Evolutionary conservation across 805 yeast genomes (phyloP).

Genomic region (Kazachstania kunashirensis): DNA sequence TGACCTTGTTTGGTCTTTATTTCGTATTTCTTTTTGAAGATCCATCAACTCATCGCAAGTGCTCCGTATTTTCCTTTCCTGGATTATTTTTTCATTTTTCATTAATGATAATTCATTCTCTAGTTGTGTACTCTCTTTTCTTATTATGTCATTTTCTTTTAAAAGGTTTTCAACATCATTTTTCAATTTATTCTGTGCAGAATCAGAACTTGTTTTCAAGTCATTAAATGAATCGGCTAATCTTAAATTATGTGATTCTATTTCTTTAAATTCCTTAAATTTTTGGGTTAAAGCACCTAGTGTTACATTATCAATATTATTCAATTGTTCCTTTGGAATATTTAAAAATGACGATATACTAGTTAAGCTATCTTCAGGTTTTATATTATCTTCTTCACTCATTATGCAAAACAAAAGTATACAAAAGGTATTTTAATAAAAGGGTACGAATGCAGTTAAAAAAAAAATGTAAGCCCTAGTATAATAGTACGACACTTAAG

Average conservation of each 20-base stretch:
- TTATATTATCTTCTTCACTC: neutral
- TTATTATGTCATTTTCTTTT: constrained; percentile 16
- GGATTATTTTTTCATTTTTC: constrained; percentile 9
- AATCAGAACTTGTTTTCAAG: constrained; percentile 5
- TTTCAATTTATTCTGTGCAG: constrained; percentile 28
- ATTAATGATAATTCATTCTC: constrained; percentile 15
- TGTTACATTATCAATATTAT: neutral
- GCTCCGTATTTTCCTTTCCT: constrained; percentile 6
- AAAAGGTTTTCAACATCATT: constrained; percentile 21
- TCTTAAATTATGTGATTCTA: neutral
- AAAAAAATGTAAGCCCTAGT: no score
- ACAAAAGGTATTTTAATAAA: no score
- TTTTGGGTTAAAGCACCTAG: neutral
- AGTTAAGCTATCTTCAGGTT: neutral
- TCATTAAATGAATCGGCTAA: neutral
- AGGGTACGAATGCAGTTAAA: no score
- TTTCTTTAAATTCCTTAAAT: neutral
- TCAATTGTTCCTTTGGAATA: neutral
- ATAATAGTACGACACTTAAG: no score
- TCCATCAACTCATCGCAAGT: constrained; percentile 6
- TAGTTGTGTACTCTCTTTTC: constrained; percentile 13
- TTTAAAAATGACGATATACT: neutral
- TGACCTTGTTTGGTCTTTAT: constrained; percentile 15
- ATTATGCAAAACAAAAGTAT: no score
- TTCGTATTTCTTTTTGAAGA: constrained; percentile 9